Evolutionary conservation across 1,139 yeast genomes (phyloP), one percentile per base, ranked within the genome.

Genomic region (Martiniozyma asiatica): DNA sequence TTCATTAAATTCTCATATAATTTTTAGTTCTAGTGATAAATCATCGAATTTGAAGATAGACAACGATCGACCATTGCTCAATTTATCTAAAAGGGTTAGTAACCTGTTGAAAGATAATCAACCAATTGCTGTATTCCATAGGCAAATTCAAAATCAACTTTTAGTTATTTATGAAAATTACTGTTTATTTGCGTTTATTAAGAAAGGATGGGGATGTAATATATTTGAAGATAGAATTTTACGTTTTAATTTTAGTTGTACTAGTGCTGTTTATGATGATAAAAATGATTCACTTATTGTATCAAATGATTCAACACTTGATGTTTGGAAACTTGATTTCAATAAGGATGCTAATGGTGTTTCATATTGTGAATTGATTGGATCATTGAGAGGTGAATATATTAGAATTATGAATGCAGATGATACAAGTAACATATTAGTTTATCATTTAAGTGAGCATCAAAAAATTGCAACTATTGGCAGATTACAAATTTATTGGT

Each of bases 1-100:
- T 51, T 78, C 87, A 40, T 79, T 71, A 53, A 71, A 78, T 39
- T 73, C 73, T 35, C 78, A 70, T 16, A n/a, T n/a, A n/a, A n/a
- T n/a, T n/a, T n/a, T n/a, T n/a, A n/a, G n/a, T n/a, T n/a, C n/a
- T n/a, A n/a, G n/a, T n/a, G n/a, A n/a, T n/a, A n/a, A n/a, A n/a
- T n/a, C n/a, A n/a, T n/a, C n/a, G n/a, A n/a, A n/a, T n/a, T n/a
- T n/a, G n/a, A n/a, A n/a, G n/a, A n/a, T n/a, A n/a, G n/a, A n/a
- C n/a, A n/a, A n/a, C n/a, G n/a, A n/a, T n/a, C n/a, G 22, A 10
- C 28, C 25, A 14, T 12, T 30, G 6, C 11, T 30, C 6, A 30
- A 25, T 6, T 16, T 20, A 9, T 21, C 29, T 6, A 9, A 10
- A 7, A 17, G 25, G 16, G 9, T 30, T 5, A 22, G 18, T 16